Base-by-base conservation (phyloP, 352 stramenopile genomes). In the Aphanomyces cochlioides region DNA sequence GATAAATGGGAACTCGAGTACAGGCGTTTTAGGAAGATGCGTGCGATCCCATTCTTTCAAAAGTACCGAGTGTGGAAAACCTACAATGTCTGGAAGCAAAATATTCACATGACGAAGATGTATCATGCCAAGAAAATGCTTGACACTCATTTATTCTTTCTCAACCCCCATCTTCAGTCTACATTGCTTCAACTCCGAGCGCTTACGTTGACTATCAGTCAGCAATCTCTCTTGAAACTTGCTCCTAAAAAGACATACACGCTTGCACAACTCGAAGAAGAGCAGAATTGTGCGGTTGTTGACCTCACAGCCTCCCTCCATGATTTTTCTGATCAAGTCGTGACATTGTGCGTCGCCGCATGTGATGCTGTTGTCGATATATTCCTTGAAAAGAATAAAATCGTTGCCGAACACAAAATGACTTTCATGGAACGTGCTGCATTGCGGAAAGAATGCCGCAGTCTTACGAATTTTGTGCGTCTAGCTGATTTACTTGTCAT, bases 361-460 rank as follows among this genome's bases (percentile, higher is more conserved):
- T 98, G 94, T 56, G 91, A 98, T 72, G 77, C 93, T 8, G 92
- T 98, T 36, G 93, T 98, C 21, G 93, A 98, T 66, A 63, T 70
- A 13, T 98, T 98, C 57, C 78, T 98, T 21, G 79, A 79, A 40
- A 75, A 78, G 8, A 98, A 98, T 79, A 93, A 96, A 48, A 98
- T 98, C 73, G 85, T 89, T 0, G 79, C 90, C 0, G 89, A 97
- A 56, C 90, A 97, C 75, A 96, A 95, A 54, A 98, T 98, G 93
- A 98, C 92, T 5, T 98, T 98, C 74, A 98, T 98, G 93, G 94
- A 98, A 75, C 79, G 92, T 17, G 93, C 95, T 1, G 86, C 88
- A 3, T 69, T 98, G 47, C 85, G 93, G 3, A 93, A 92, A 47
- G 90, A 98, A 60, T 98, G 93, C 69, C 87, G 89, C 4, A 91